Conservation (phyloP, 1,284 basidiomycete genomes). For the Takashimella koratensis region DNA sequence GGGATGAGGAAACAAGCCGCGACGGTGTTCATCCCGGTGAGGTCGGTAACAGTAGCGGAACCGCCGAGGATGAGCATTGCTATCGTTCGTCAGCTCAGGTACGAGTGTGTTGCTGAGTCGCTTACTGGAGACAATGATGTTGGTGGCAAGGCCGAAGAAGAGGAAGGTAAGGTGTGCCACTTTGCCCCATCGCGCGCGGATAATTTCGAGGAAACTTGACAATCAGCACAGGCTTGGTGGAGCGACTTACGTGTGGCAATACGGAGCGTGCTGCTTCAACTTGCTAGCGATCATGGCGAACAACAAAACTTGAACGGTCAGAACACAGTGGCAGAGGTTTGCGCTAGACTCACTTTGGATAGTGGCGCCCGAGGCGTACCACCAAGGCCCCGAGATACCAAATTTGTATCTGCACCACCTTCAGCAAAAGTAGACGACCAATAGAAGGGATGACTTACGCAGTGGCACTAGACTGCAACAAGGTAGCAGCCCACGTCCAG, state of each 20-base stretch:
- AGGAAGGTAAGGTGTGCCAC: conserved; percentile 70
- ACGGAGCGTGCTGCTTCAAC: conserved; percentile 56
- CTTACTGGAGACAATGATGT: conserved; percentile 63
- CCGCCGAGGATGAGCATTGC: conserved; percentile 62
- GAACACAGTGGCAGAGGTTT: no score
- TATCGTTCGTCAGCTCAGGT: conserved; percentile 4
- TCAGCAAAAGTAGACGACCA: conserved; percentile 1
- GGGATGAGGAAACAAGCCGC: conserved; percentile 69
- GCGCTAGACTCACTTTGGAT: no score
- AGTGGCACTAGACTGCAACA: conserved; percentile 49
- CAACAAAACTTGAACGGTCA: conserved; percentile 53
- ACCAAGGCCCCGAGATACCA: conserved; percentile 60
- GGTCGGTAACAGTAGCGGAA: conserved; percentile 68
- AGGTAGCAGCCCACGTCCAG: conserved; percentile 58
- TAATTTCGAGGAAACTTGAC: conserved; percentile 57
- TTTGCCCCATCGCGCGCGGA: conserved; percentile 67
- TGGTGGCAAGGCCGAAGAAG: conserved; percentile 72
- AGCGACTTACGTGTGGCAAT: conserved; percentile 48
- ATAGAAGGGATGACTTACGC: conserved; percentile 11
- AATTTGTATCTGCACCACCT: conserved; percentile 64
- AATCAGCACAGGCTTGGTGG: conserved; percentile 39
- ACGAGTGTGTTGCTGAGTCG: no score
- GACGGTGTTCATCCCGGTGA: conserved; percentile 79
- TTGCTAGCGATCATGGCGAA: conserved; percentile 57
- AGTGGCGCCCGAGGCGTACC: conserved; percentile 49